Evolutionary conservation across 2,329 filamentous ascomycete species (phyloP).

Genomic region (Neonectria neomacrospora): DNA sequence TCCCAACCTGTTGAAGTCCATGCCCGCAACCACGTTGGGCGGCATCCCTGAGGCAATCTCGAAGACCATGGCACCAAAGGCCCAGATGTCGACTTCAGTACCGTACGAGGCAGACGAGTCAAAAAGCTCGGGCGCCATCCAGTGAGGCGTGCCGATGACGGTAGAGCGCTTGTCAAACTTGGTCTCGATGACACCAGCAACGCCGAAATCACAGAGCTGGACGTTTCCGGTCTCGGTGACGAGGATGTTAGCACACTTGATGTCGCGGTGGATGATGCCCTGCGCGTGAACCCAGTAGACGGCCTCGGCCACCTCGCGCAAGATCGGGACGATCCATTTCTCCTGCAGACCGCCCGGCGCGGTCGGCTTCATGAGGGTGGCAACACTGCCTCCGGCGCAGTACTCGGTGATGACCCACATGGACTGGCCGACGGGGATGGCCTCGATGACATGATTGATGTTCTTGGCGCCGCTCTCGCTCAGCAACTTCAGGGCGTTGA

Average conservation of each 20-base stretch:
- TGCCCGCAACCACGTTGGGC: constrained; percentile 71
- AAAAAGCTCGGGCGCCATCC: constrained; percentile 87
- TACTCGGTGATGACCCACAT: constrained; percentile 93
- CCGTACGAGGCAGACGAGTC: constrained; percentile 73
- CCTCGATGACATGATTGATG: constrained; percentile 84
- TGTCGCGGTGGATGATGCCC: constrained; percentile 76
- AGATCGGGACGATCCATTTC: constrained; percentile 75
- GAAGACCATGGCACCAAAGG: constrained; percentile 82
- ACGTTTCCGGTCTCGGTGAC: constrained; percentile 81
- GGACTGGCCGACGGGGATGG: constrained; percentile 78
- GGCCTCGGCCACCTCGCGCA: constrained; percentile 73
- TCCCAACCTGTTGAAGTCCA: constrained; percentile 61
- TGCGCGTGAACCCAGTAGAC: constrained; percentile 75
- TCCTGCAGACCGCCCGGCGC: constrained; percentile 73
- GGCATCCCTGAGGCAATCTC: constrained; percentile 84
- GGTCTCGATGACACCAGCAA: constrained; percentile 80
- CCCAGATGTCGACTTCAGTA: constrained; percentile 84
- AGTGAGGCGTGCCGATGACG: constrained; percentile 84
- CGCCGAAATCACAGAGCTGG: constrained; percentile 87
- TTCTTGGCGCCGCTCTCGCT: constrained; percentile 80
- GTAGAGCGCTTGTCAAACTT: constrained; percentile 82
- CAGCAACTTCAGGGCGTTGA: constrained; percentile 76
- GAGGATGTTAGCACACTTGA: constrained; percentile 83
- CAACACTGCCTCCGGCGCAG: constrained; percentile 85
- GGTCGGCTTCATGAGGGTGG: constrained; percentile 76